Evolutionary conservation across 2,329 filamentous ascomycete genomes (phyloP).

Genomic region (Fusarium palustre): DNA sequence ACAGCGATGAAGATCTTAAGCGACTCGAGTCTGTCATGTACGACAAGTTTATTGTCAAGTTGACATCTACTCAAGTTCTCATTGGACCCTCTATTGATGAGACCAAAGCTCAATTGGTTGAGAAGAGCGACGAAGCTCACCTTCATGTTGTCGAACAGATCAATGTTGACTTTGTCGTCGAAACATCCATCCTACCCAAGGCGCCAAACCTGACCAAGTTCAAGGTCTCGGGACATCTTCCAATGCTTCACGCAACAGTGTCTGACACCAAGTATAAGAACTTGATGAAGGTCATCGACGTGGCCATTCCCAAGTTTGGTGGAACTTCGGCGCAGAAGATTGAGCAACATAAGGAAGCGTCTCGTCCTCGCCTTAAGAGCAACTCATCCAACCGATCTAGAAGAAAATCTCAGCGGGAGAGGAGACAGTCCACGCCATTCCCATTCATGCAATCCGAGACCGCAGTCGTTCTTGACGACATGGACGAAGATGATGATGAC

Average conservation of each 20-base stretch:
- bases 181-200: slow-evolving; percentile 96
- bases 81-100: slow-evolving; percentile 94
- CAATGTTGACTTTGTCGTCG: slow-evolving; percentile 96
- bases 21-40: slow-evolving; percentile 95
- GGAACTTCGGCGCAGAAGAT: slow-evolving; percentile 52
- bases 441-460: slow-evolving; percentile 77
- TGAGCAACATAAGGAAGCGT: slow-evolving; percentile 42
- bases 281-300: slow-evolving; percentile 94
- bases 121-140: slow-evolving; percentile 74
- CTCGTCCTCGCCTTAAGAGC: slow-evolving; percentile 61
- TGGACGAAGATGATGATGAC: slow-evolving; percentile 74
- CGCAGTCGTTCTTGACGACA: slow-evolving; percentile 83
- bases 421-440: slow-evolving; percentile 77
- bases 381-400: slow-evolving; percentile 60
- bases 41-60: slow-evolving; percentile 92
- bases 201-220: slow-evolving; percentile 93
- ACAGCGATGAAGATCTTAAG: slow-evolving; percentile 89
- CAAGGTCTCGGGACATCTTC: slow-evolving; percentile 89
- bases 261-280: slow-evolving; percentile 98
- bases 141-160: slow-evolving; percentile 96
- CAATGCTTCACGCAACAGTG: slow-evolving; percentile 88
- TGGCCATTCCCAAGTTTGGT: slow-evolving; percentile 87
- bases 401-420: slow-evolving; percentile 59
- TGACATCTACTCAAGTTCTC: slow-evolving; percentile 93
- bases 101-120: slow-evolving; percentile 82